Conservation (phyloP, 495 filamentous ascomycete species). For the Margaritispora aquatica region DNA sequence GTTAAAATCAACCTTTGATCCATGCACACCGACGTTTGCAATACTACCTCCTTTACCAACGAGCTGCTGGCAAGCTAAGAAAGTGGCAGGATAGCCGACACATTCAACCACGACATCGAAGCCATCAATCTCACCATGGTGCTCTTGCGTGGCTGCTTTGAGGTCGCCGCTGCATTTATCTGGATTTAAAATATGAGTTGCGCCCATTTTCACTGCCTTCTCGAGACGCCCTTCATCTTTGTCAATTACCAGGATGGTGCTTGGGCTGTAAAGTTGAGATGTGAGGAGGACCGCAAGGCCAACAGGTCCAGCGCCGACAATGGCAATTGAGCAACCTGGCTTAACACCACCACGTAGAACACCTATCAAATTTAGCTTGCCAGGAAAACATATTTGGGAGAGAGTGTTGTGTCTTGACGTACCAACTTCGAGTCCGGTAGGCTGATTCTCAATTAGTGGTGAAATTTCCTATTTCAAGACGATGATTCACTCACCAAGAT, state of each 20-base stretch:
- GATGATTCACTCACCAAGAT: constrained; percentile 24
- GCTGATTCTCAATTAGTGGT: constrained; percentile 10
- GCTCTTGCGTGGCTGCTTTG: constrained; percentile 28
- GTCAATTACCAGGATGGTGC: constrained; percentile 39
- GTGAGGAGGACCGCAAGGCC: constrained; percentile 42
- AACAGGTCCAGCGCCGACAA: constrained; percentile 47
- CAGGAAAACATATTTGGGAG: neutral
- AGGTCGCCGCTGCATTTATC: constrained; percentile 11
- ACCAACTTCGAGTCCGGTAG: constrained; percentile 44
- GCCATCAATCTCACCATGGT: constrained; percentile 36
- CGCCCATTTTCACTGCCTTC: constrained; percentile 37
- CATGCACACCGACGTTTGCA: constrained; percentile 48
- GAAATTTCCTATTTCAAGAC: neutral
- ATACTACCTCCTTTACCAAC: constrained; percentile 43
- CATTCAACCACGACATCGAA: constrained; percentile 50
- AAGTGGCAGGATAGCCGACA: constrained; percentile 42
- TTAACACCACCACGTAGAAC: constrained; percentile 37
- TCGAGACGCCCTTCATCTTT: constrained; percentile 34
- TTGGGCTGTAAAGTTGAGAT: constrained; percentile 38
- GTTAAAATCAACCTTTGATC: constrained; percentile 35
- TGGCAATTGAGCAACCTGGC: constrained; percentile 37
- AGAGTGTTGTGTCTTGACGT: neutral
- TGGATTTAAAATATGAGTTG: constrained; percentile 33
- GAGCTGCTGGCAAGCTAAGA: constrained; percentile 39
- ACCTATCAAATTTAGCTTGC: neutral